A percentile compares a stretch with the other conserved stretches of the same genome.
These are phyloP conservation scores for Leishmania martiniquensis DNA, from an alignment of 208 protist genomes.

Conservation along the genomic window DNA sequence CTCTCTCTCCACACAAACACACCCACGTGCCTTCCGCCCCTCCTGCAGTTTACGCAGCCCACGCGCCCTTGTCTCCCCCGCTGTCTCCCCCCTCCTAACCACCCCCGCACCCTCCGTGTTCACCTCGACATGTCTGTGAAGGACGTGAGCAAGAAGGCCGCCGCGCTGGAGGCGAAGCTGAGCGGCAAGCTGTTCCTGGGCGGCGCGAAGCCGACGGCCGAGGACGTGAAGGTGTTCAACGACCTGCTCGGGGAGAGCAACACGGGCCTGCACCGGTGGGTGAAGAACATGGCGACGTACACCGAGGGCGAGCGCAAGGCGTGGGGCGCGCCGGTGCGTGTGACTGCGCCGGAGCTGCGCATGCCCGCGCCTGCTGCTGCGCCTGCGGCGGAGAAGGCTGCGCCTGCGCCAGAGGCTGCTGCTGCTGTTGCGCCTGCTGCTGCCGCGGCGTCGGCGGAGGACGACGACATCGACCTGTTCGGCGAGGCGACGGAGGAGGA, in stretches of 20 bases:
- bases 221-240: slow-evolving; percentile 77
- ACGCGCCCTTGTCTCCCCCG: neutral
- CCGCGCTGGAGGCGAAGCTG: slow-evolving; percentile 58
- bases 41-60: neutral
- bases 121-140: slow-evolving; percentile 55
- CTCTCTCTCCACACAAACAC: neutral
- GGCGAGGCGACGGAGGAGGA: slow-evolving; percentile 89
- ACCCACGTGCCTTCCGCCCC: neutral
- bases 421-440: slow-evolving; percentile 32
- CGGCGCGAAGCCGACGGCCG: slow-evolving; percentile 61
- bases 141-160: slow-evolving; percentile 57
- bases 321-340: slow-evolving; percentile 62
- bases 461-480: slow-evolving; percentile 93
- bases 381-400: slow-evolving; percentile 28
- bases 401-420: slow-evolving; percentile 32
- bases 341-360: slow-evolving; percentile 38
- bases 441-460: slow-evolving; percentile 46
- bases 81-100: slow-evolving; percentile 4
- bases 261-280: slow-evolving; percentile 66
- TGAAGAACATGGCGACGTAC: slow-evolving; percentile 76
- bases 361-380: slow-evolving; percentile 17
- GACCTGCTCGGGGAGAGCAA: slow-evolving; percentile 64
- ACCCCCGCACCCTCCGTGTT: neutral
- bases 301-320: slow-evolving; percentile 55
- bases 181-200: slow-evolving; percentile 68